These are phyloP conservation scores for Colletotrichum trifolii DNA, from an alignment of 2,329 filamentous ascomycete genomes.

Conservation along the genomic window DNA sequence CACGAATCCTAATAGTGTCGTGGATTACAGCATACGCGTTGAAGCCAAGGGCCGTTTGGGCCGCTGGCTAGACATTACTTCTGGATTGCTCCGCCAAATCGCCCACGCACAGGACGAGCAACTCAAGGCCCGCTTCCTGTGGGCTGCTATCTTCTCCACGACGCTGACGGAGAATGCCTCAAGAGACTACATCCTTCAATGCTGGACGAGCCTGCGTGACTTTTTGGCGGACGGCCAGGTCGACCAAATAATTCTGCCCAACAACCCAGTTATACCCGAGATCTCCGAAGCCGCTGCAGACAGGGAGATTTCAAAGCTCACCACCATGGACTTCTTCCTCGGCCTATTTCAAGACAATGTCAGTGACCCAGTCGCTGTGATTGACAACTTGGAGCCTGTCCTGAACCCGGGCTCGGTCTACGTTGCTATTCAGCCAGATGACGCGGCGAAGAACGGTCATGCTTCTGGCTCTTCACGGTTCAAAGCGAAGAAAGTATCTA, in stretches of 20 bases:
- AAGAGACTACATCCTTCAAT: constrained; percentile 66
- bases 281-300: constrained; percentile 87
- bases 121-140: constrained; percentile 65
- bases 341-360: constrained; percentile 87
- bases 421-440: constrained; percentile 41
- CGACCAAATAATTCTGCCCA: constrained; percentile 72
- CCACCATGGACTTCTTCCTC: constrained; percentile 96
- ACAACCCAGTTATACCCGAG: constrained; percentile 90
- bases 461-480: constrained; percentile 24
- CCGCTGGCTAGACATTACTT: constrained; percentile 64
- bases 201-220: constrained; percentile 69
- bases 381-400: constrained; percentile 92
- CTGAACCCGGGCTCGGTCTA: constrained; percentile 76
- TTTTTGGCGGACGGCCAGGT: constrained; percentile 55
- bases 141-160: constrained; percentile 66
- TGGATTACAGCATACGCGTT: constrained; percentile 59
- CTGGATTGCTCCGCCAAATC: constrained; percentile 54
- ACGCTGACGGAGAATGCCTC: constrained; percentile 64
- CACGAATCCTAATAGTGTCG: constrained; percentile 66
- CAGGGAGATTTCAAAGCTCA: constrained; percentile 89
- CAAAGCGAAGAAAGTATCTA: constrained; percentile 48
- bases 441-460: constrained; percentile 32
- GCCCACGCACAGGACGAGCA: constrained; percentile 48
- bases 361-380: constrained; percentile 83
- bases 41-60: constrained; percentile 62